phyloP scores from a whole-genome alignment of 2,329 filamentous ascomycete genomes.

The Tolypocladium ovalisporum region DNA sequence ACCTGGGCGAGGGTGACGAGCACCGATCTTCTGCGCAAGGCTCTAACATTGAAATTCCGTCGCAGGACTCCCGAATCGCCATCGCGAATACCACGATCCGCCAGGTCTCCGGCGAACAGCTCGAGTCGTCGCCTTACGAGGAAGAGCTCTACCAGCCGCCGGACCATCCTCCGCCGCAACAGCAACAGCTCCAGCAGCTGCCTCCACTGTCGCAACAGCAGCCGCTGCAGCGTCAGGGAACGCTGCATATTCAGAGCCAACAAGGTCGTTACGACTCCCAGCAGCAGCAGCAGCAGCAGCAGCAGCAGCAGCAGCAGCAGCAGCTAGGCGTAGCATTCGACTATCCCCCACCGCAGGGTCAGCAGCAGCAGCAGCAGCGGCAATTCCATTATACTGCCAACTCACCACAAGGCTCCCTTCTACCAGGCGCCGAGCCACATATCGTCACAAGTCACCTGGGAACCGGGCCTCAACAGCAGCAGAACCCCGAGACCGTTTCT shows the following conservation, averaged over 20 bases:
- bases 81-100: constrained; percentile 30
- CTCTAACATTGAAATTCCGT: constrained; percentile 27
- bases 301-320: constrained; percentile 17
- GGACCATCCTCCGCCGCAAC: constrained; percentile 10
- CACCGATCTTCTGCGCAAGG: constrained; percentile 22
- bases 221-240: constrained; percentile 11
- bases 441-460: constrained; percentile 23
- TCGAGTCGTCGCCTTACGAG: constrained; percentile 34
- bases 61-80: constrained; percentile 27
- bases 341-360: constrained; percentile 19
- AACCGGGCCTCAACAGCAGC: constrained; percentile 19
- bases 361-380: constrained; percentile 17
- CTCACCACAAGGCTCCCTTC: constrained; percentile 14
- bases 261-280: constrained; percentile 16
- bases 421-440: constrained; percentile 24
- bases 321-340: constrained; percentile 14
- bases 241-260: constrained; percentile 19
- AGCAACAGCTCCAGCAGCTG: constrained; percentile 19
- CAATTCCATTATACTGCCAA: constrained; percentile 10
- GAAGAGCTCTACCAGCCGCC: constrained; percentile 27
- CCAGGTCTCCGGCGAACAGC: constrained; percentile 31
- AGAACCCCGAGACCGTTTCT: constrained; percentile 49
- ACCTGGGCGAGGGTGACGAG: constrained; percentile 28
- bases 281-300: constrained; percentile 15
- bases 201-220: constrained; percentile 9